Conservation (phyloP, 148 eudicot genomes). For the Diospyros lotus region DNA sequence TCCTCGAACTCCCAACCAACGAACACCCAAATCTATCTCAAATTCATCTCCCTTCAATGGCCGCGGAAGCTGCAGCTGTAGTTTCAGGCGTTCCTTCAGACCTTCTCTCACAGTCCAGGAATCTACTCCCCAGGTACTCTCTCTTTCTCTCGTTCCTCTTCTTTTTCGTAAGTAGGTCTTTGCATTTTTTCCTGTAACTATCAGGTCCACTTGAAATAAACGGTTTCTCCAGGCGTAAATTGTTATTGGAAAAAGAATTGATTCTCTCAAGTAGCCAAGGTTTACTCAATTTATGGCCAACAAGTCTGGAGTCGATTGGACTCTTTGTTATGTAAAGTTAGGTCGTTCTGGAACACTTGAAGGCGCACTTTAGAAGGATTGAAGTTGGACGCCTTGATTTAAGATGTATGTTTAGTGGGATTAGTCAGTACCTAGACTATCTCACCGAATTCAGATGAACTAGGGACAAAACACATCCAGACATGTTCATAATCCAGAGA, state of each 20-base stretch:
- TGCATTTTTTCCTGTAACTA: too few relatives aligned
- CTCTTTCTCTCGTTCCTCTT: background rate
- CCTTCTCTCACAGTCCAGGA: background rate
- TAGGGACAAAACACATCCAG: background rate
- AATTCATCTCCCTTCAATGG: background rate
- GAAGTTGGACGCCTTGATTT: background rate
- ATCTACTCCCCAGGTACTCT: constrained; percentile 3
- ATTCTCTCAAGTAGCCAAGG: too few relatives aligned
- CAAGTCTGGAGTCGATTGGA: too few relatives aligned
- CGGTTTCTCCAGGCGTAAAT: too few relatives aligned
- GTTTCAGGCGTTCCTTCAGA: background rate
- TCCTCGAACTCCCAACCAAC: background rate
- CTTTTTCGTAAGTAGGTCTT: background rate
- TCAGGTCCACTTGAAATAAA: too few relatives aligned
- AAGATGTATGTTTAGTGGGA: background rate
- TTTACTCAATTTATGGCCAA: too few relatives aligned
- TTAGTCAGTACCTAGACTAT: background rate
- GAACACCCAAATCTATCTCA: background rate
- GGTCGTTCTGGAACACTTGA: background rate
- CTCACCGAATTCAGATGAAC: background rate
- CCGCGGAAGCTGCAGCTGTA: background rate
- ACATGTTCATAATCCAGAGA: background rate
- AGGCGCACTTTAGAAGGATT: background rate
- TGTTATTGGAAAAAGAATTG: too few relatives aligned
- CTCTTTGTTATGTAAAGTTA: background rate